A percentile compares a stretch with the other conserved stretches of the same genome.
Evolutionary conservation across 2,329 filamentous ascomycete species (phyloP).

Genomic region (Cladosporium sp.): DNA sequence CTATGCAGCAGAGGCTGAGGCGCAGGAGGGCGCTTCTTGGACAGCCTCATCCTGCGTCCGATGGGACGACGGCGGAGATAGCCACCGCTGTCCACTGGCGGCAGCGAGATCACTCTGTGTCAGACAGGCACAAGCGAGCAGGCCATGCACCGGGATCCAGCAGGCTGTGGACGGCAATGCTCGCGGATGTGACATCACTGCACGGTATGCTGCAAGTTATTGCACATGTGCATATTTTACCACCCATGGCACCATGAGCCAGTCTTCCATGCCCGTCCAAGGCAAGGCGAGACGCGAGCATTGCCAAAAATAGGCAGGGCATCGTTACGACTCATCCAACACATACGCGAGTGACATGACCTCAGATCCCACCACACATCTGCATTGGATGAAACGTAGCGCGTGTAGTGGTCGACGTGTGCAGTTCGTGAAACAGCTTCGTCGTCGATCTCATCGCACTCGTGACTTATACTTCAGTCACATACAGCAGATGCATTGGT

Average conservation of each 20-base stretch:
- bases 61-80: background rate
- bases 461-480: too few relatives aligned
- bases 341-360: background rate
- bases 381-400: background rate
- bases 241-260: background rate
- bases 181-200: slow-evolving; percentile 1
- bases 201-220: background rate
- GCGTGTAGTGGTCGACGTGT: background rate
- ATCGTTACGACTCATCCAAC: background rate
- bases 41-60: background rate
- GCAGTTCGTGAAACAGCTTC: background rate
- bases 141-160: background rate
- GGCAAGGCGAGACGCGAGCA: background rate
- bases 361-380: background rate
- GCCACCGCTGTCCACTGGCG: background rate
- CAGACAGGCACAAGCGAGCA: background rate
- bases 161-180: background rate
- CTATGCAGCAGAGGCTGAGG: background rate
- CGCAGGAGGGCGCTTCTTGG: background rate
- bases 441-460: too few relatives aligned
- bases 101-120: background rate
- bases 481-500: too few relatives aligned
- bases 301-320: background rate
- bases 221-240: background rate
- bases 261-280: background rate